Percentiles rank a stretch among this genome's conserved stretches.
phyloP scores from a whole-genome alignment of 2,329 filamentous ascomycete genomes.

The Alternaria panax region DNA sequence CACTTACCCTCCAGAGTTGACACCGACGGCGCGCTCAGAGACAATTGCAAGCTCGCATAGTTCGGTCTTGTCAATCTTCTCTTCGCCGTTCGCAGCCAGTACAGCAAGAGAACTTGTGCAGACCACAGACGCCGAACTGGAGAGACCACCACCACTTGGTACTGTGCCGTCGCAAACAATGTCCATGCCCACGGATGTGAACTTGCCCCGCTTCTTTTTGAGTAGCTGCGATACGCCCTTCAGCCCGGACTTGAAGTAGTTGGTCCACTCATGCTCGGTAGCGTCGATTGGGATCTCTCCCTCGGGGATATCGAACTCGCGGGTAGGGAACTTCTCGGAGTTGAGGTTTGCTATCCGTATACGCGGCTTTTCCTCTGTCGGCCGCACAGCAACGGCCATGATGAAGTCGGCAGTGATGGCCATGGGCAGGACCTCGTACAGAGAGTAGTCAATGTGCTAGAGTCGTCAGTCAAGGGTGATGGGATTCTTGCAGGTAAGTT shows the following conservation, averaged over 20 bases:
- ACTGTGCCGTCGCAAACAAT: slow-evolving; percentile 91
- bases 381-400: slow-evolving; percentile 74
- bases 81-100: slow-evolving; percentile 82
- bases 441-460: slow-evolving; percentile 93
- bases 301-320: slow-evolving; percentile 75
- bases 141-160: slow-evolving; percentile 88
- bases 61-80: slow-evolving; percentile 84
- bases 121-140: slow-evolving; percentile 92
- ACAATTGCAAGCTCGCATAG: slow-evolving; percentile 93
- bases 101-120: slow-evolving; percentile 89
- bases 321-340: slow-evolving; percentile 74
- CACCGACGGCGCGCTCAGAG: slow-evolving; percentile 90
- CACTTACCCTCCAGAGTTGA: slow-evolving; percentile 89
- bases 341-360: slow-evolving; percentile 84
- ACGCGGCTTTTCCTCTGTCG: slow-evolving; percentile 62
- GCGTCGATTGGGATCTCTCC: slow-evolving; percentile 75
- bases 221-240: slow-evolving; percentile 81
- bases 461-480: slow-evolving; percentile 21
- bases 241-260: slow-evolving; percentile 96
- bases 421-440: slow-evolving; percentile 96
- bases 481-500: not conserved
- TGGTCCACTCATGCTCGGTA: slow-evolving; percentile 89
- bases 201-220: slow-evolving; percentile 69
- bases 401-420: slow-evolving; percentile 91
- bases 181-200: slow-evolving; percentile 79